These are phyloP conservation scores for Helicostylum pulchrum DNA, from an alignment of 192 early-diverging fungal species.

Conservation along the genomic window DNA sequence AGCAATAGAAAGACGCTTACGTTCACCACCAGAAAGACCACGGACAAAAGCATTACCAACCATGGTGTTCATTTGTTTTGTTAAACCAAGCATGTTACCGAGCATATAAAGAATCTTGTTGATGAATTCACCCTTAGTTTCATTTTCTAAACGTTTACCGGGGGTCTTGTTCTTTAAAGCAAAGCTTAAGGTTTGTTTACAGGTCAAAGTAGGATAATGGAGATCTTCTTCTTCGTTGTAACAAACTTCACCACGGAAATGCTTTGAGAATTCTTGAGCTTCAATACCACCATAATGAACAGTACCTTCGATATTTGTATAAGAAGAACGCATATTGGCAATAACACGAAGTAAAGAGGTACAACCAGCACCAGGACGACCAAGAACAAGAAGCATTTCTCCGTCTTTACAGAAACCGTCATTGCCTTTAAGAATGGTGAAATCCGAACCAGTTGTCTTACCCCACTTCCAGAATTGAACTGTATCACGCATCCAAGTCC, in stretches of 20 bases:
- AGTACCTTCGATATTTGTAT: slow-evolving; percentile 50
- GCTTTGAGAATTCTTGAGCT: slow-evolving; percentile 52
- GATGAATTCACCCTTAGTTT: slow-evolving; percentile 22
- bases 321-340: slow-evolving; percentile 48
- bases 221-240: slow-evolving; percentile 72
- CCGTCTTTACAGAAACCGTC: slow-evolving; percentile 72
- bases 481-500: slow-evolving; percentile 13
- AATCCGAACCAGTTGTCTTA: slow-evolving; percentile 17
- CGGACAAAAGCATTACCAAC: slow-evolving; percentile 73
- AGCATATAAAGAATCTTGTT: slow-evolving; percentile 51
- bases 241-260: slow-evolving; percentile 69
- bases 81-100: slow-evolving; percentile 53
- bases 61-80: slow-evolving; percentile 56
- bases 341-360: slow-evolving; percentile 62
- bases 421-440: slow-evolving; percentile 56
- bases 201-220: slow-evolving; percentile 68
- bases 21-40: slow-evolving; percentile 72
- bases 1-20: slow-evolving; percentile 74
- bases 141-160: slow-evolving; percentile 43
- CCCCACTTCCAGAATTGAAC: slow-evolving; percentile 31
- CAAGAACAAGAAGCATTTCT: slow-evolving; percentile 69
- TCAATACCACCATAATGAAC: slow-evolving; percentile 69
- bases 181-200: slow-evolving; percentile 72
- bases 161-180: slow-evolving; percentile 73
- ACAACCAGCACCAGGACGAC: slow-evolving; percentile 69